phyloP scores from a whole-genome alignment of 179 eudicot species.

The Amaranthus tricolor region DNA sequence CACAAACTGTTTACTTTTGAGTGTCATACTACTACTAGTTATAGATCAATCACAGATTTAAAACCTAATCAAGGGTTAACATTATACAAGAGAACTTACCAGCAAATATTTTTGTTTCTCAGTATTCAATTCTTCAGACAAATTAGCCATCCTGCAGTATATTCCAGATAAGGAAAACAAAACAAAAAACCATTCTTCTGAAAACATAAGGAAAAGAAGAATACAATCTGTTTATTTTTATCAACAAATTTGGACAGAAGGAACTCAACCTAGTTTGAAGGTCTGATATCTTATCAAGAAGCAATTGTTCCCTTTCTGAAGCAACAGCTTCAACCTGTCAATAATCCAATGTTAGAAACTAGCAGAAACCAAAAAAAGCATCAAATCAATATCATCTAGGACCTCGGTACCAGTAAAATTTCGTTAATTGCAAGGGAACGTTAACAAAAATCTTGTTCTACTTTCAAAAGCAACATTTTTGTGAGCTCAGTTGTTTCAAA shows the following conservation, averaged over 20 bases:
- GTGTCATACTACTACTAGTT: too few relatives aligned
- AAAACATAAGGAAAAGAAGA: background rate
- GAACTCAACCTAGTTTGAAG: slow-evolving; percentile 78
- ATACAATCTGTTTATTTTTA: background rate
- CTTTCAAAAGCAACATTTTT: background rate
- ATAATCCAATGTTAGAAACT: slow-evolving; percentile 11
- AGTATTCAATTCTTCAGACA: slow-evolving; percentile 78
- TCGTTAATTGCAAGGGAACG: background rate
- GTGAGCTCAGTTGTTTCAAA: background rate
- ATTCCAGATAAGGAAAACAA: background rate
- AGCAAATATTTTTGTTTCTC: slow-evolving; percentile 67
- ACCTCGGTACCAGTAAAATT: too few relatives aligned
- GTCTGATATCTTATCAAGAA: slow-evolving; percentile 71
- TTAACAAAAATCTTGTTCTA: slow-evolving; percentile 1
- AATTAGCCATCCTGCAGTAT: slow-evolving; percentile 61
- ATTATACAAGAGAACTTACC: slow-evolving; percentile 41
- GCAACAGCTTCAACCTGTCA: slow-evolving; percentile 62
- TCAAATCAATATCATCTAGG: too few relatives aligned
- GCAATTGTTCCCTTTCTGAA: slow-evolving; percentile 82
- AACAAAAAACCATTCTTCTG: background rate
- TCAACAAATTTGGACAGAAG: background rate
- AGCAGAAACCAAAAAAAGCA: background rate
- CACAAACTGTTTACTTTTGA: too few relatives aligned
- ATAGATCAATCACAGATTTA: too few relatives aligned
- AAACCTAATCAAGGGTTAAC: background rate